Base-by-base conservation (phyloP, 169 alveolate genomes). In the Babesia sp. region DNA sequence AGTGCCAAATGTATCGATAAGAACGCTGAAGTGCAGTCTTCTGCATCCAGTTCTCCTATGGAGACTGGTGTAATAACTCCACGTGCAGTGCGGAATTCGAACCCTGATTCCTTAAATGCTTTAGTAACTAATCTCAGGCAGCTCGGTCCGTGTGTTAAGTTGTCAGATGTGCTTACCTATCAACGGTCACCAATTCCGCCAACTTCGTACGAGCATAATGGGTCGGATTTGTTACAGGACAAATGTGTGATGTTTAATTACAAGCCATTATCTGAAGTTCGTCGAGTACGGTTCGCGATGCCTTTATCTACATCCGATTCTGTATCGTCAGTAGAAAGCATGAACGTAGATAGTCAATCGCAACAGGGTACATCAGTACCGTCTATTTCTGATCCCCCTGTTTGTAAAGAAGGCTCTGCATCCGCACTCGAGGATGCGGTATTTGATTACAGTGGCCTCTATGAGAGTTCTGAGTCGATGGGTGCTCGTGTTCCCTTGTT, bases 41-140 rank as follows among this genome's bases (percentile, higher is more conserved):
- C 56, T 16, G 77, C 73, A 16, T 45, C 66, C 7, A 44, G 22
- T 42, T 79, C 87, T 34, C 87, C 87, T 4, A 71, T 79, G 74
- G 87, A 79, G 46, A 45, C 53, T 0, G 87, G 87, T 26, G 54
- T 63, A 24, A 66, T 79, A 45, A 79, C 87, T 4, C 87, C 87
- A n/a, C 53, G 83, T 14, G 87, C 82, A 0, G 55, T 79, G 68
- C 54, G 87, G 33, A 64, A 46, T 37, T 64, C 74, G 39, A 64
- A 14, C 37, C 59, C 74, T 1, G 26, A 26, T 46, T 33, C 74
- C 16, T 22, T 64, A 53, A 59, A 64, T 3, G 51, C 64, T 11
- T 51, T 64, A 36, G 63, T 64, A 16, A 64, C 39, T 42, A 50
- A 61, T 1, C 5, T 64, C 33, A 59, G 34, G n/a, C 59, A 22